phyloP scores from a whole-genome alignment of 352 stramenopile genomes.

The Blastocystis sp. region DNA sequence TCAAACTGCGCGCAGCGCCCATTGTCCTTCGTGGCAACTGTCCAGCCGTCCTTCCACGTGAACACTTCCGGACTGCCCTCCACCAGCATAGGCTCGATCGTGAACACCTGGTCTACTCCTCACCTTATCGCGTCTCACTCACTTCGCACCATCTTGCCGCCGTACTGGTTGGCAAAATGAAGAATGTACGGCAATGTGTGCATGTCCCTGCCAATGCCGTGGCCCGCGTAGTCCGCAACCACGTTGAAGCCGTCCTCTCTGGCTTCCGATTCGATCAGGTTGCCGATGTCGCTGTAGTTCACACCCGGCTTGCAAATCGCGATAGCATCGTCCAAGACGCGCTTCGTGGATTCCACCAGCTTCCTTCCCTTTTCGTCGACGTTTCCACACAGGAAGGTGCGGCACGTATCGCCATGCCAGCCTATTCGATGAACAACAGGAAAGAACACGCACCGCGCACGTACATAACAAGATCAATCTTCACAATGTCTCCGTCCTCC shows the following conservation, averaged over 20 bases:
- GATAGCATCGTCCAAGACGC: constrained; percentile 79
- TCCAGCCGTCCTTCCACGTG: constrained; percentile 91
- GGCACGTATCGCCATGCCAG: constrained; percentile 95
- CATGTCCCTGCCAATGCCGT: constrained; percentile 91
- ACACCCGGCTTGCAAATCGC: constrained; percentile 80
- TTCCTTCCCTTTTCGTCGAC: constrained; percentile 76
- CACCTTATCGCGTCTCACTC: constrained; percentile 77
- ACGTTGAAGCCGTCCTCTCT: constrained; percentile 77
- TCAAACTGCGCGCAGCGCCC: constrained; percentile 88
- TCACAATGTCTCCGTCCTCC: constrained; percentile 89
- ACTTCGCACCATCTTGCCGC: constrained; percentile 77
- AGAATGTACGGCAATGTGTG: constrained; percentile 90
- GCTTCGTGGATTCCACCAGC: constrained; percentile 81
- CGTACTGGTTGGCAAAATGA: constrained; percentile 81
- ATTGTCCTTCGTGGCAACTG: constrained; percentile 85
- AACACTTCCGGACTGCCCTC: constrained; percentile 80
- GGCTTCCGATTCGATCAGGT: constrained; percentile 76
- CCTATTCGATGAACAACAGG: constrained; percentile 77
- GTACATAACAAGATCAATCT: constrained; percentile 91
- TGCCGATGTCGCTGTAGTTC: constrained; percentile 79
- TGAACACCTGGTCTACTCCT: constrained; percentile 81
- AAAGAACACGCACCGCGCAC: constrained; percentile 2
- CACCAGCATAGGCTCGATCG: constrained; percentile 93
- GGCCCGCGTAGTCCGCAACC: constrained; percentile 87
- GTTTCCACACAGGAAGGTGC: constrained; percentile 88